phyloP scores from a whole-genome alignment of 345 rosid species.

The Xanthoceras sorbifolium region DNA sequence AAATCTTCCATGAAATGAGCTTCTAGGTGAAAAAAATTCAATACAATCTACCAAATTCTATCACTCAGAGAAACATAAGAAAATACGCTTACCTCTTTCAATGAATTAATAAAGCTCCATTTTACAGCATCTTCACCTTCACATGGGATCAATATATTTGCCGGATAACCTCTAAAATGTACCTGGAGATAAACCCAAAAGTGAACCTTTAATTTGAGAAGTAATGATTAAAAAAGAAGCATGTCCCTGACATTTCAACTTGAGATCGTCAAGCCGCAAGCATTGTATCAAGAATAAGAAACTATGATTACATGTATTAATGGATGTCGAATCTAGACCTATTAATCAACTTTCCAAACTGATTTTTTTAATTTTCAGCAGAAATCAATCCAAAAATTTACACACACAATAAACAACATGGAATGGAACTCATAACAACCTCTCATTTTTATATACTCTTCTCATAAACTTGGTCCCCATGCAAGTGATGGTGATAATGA shows the following conservation, averaged over 20 bases:
- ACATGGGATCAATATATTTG: constrained; percentile 69
- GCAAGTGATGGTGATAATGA: neutral
- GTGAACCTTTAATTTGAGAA: neutral
- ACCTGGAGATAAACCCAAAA: constrained; percentile 50
- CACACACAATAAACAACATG: neutral
- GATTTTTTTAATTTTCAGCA: neutral
- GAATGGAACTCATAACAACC: neutral
- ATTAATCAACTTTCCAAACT: neutral
- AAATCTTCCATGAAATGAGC: constrained; percentile 9
- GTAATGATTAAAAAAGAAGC: neutral
- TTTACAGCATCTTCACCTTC: constrained; percentile 93
- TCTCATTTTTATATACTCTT: neutral
- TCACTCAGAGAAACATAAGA: neutral
- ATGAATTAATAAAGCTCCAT: constrained; percentile 90
- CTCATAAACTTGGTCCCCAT: neutral
- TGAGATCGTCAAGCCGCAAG: neutral
- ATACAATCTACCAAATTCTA: neutral
- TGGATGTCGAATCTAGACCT: neutral
- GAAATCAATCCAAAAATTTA: neutral
- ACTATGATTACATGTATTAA: neutral
- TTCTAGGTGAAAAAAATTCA: neutral
- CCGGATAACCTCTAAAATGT: constrained; percentile 95
- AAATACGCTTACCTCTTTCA: constrained; percentile 73
- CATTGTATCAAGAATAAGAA: neutral
- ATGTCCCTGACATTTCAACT: neutral